Conservation (phyloP, 73 alveolate species). For the Tetrahymena malaccensis region DNA sequence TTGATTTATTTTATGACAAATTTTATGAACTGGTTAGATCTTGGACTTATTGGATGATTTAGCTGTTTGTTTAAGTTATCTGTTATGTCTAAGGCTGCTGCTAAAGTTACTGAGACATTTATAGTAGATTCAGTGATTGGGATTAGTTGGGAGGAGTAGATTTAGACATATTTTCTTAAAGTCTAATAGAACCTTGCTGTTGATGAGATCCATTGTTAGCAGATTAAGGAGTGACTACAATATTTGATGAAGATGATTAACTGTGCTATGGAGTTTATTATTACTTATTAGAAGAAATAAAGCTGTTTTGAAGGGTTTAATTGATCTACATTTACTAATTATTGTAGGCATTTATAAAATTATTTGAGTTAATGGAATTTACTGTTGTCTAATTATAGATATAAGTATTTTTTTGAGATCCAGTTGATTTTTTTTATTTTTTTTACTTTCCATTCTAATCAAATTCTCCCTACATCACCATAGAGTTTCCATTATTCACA, state of each 20-base stretch:
- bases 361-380: not conserved
- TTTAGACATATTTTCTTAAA: not conserved
- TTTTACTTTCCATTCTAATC: not conserved
- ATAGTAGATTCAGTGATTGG: not conserved
- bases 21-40: not conserved
- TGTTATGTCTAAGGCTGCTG: not conserved
- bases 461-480: not conserved
- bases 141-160: not conserved
- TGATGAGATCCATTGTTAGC: not conserved
- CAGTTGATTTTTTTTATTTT: not conserved
- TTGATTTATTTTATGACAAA: not conserved
- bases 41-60: not conserved
- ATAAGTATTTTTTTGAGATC: not conserved
- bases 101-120: not conserved
- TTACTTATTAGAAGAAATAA: not conserved
- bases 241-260: not conserved
- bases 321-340: not conserved
- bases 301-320: not conserved
- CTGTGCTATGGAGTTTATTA: not conserved
- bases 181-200: not conserved
- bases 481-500: not conserved
- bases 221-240: not conserved
- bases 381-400: not conserved
- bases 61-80: not conserved
- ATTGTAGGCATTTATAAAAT: not conserved